Evolutionary conservation across 768 basidiomycete genomes (phyloP), one percentile per base, ranked within the genome.

Genomic region (Lentinus brumalis): DNA sequence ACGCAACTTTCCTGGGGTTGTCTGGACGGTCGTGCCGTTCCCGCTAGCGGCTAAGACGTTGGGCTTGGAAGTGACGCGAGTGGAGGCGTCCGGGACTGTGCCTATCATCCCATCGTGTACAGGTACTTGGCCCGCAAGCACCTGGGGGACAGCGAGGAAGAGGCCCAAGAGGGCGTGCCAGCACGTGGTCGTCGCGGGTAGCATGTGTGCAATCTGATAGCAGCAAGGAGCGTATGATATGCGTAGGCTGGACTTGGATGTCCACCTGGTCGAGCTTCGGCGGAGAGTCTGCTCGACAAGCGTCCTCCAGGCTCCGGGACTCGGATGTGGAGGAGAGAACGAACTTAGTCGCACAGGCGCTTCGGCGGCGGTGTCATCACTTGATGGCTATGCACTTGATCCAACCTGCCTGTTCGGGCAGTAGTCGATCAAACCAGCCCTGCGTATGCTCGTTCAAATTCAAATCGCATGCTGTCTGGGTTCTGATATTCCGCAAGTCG

Each of bases 41-140:
- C 51, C 47, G 9, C 53, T 63, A 56, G 58, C 57, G 57, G 62
- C 57, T 29, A 63, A 30, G 29, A 63, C 44, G 50, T 44, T 32
- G 11, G 35, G 38, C 12, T 51, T 63, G 47, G 50, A 29, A n/a
- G 31, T 41, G 7, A 53, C 50, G 21, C 62, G 62, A 6, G 57
- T 56, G 8, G 47, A 38, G 15, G 42, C 3, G n/a, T 56, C 38
- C 1, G 75, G 72, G 5, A 80, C 78, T 35, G 82, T 83, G 39
- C 83, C 85, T 42, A 82, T 65, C 15, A 84, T 76, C 2, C 84
- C 84, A 40, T 81, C 71, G 15, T 83, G 66, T 12, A 79, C 65
- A 3, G 84, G 83, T 11, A 86, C 69, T 69, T 85, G 81, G 12
- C 76, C 72, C n/a, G 73, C 74, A 32, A 60, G 62, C 32, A 60